A percentile compares a stretch with the other conserved stretches of the same genome.
Conservation (phyloP, 495 filamentous ascomycete genomes). For the Talaromyces nanjingensis region DNA sequence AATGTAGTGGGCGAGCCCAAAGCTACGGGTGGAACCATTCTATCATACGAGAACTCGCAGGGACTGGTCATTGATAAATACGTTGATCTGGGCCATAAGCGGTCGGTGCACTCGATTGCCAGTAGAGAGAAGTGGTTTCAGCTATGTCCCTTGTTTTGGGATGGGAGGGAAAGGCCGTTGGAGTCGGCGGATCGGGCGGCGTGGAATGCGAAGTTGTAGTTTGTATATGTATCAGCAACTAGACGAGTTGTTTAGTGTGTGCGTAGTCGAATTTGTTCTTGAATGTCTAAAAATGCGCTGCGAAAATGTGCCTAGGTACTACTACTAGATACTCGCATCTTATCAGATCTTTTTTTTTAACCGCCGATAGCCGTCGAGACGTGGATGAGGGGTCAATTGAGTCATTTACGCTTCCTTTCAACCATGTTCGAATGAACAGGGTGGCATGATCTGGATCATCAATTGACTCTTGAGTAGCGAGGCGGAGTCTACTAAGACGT, state of each 20-base stretch:
- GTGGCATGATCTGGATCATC: neutral
- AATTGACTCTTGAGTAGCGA: neutral
- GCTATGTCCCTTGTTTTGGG: constrained; percentile 51
- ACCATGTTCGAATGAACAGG: neutral
- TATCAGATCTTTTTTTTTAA: neutral
- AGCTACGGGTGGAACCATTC: constrained; percentile 49
- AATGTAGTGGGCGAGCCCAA: constrained; percentile 60
- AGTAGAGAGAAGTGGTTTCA: constrained; percentile 64
- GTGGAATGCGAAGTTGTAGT: constrained; percentile 42
- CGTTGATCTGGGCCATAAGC: constrained; percentile 59
- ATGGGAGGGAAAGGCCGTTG: constrained; percentile 34
- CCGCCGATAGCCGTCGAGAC: neutral
- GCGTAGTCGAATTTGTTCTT: neutral
- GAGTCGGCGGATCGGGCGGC: constrained; percentile 41
- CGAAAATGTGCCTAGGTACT: neutral
- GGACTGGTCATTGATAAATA: constrained; percentile 60
- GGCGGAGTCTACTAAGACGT: neutral
- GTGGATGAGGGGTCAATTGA: neutral
- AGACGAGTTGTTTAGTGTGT: too few species aligned
- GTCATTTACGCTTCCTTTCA: neutral
- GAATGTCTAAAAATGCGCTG: neutral
- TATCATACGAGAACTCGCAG: constrained; percentile 60
- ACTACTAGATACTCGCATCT: neutral
- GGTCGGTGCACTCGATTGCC: constrained; percentile 53
- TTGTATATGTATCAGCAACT: neutral